Evolutionary conservation across 2,329 filamentous ascomycete genomes (phyloP).

Genomic region (Aspergillus hiratsukae): DNA sequence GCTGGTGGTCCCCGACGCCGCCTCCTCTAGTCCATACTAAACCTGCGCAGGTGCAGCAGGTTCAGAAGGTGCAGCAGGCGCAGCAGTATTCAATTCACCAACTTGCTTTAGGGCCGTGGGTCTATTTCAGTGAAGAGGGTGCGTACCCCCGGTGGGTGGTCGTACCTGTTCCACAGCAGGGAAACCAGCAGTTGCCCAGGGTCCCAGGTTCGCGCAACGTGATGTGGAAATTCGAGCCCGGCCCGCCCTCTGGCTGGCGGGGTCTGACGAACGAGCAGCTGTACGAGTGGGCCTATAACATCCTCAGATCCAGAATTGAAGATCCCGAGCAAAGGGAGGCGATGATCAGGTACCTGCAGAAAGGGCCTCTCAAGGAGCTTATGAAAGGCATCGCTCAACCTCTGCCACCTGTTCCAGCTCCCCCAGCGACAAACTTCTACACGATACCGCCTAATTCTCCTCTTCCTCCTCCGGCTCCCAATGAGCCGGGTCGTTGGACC

Average conservation of each 20-base stretch:
- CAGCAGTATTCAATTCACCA: not conserved
- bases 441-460: not conserved
- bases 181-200: not conserved
- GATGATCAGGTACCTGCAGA: slow-evolving; percentile 5
- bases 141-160: slow-evolving; percentile 12
- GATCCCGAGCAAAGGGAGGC: slow-evolving; percentile 11
- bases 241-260: slow-evolving; percentile 1
- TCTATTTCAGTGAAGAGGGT: slow-evolving; percentile 5
- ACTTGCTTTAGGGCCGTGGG: not conserved
- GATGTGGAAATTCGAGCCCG: slow-evolving; percentile 20
- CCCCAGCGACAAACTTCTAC: slow-evolving; percentile 5
- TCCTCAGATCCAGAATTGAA: slow-evolving; percentile 8
- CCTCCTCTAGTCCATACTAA: no score
- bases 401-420: slow-evolving; percentile 17
- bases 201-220: not conserved
- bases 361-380: slow-evolving; percentile 1
- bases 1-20: no score
- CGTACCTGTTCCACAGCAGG: not conserved
- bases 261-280: slow-evolving; percentile 7
- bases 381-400: slow-evolving; percentile 16
- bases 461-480: not conserved
- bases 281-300: slow-evolving; percentile 21
- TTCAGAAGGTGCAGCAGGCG: no score
- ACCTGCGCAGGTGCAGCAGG: no score
- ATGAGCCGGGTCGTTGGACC: not conserved